Evolutionary conservation across 1,284 basidiomycete genomes (phyloP).

Genomic region (Leccinum angustisporum): DNA sequence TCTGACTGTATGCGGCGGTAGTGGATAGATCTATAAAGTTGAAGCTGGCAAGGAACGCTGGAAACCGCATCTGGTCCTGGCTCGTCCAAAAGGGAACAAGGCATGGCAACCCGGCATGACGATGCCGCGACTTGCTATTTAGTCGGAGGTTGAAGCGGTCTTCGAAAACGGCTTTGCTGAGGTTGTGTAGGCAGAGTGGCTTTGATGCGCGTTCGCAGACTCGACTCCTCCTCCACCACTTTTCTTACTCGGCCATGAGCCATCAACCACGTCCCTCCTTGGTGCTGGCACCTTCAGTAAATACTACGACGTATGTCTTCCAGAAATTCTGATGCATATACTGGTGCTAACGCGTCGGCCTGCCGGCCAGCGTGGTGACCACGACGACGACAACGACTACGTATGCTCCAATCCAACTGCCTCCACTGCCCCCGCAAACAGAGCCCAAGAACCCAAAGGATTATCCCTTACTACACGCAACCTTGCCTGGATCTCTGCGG

Average conservation of each 20-base stretch:
- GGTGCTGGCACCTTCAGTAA: slow-evolving; percentile 71
- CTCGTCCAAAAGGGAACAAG: slow-evolving; percentile 2
- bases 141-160: slow-evolving; percentile 30
- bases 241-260: slow-evolving; percentile 46
- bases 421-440: slow-evolving; percentile 62
- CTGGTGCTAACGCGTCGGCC: slow-evolving; percentile 30
- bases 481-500: slow-evolving; percentile 65
- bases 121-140: slow-evolving; percentile 14
- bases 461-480: slow-evolving; percentile 72
- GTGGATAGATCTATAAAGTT: background rate
- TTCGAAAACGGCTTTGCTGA: slow-evolving; percentile 26
- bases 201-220: slow-evolving; percentile 34
- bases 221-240: slow-evolving; percentile 20
- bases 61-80: background rate
- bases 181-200: slow-evolving; percentile 37
- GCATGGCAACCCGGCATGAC: slow-evolving; percentile 13
- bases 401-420: slow-evolving; percentile 78
- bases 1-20: background rate
- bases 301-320: slow-evolving; percentile 67
- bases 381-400: slow-evolving; percentile 83
- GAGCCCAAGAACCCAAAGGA: slow-evolving; percentile 75
- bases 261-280: slow-evolving; percentile 59
- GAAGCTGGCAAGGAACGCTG: background rate
- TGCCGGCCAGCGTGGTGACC: slow-evolving; percentile 67
- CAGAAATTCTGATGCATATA: slow-evolving; percentile 1